Conservation (phyloP, 1,284 basidiomycete species). For the Marasmius fiardii region DNA sequence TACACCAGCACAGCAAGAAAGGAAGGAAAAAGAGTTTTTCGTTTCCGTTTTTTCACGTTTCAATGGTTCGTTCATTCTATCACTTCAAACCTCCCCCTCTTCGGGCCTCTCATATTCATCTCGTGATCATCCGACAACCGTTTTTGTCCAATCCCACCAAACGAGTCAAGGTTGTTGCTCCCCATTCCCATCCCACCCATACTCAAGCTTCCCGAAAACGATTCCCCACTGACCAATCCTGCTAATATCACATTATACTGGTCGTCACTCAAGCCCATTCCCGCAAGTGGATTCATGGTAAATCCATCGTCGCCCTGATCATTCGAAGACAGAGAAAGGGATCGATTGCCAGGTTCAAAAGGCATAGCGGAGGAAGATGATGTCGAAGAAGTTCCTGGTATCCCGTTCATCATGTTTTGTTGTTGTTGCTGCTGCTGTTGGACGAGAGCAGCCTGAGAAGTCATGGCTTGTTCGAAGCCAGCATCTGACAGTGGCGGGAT, state of each 20-base stretch:
- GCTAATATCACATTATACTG: conserved; percentile 70
- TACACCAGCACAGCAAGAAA: no score
- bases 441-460: conserved; percentile 24
- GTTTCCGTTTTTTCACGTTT: no score
- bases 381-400: not conserved
- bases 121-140: not conserved
- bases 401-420: not conserved
- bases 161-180: not conserved
- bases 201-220: conserved; percentile 29
- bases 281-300: conserved; percentile 70
- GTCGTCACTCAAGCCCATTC: conserved; percentile 74
- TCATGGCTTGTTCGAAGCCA: conserved; percentile 55
- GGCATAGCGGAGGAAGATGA: not conserved
- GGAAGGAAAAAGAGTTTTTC: no score
- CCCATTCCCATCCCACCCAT: conserved; percentile 17
- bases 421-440: not conserved
- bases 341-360: no score
- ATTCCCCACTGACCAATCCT: conserved; percentile 59
- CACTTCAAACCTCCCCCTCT: not conserved
- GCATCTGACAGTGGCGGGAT: conserved; percentile 67
- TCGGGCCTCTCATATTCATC: not conserved
- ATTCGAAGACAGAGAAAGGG: not conserved
- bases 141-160: not conserved
- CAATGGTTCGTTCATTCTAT: not conserved
- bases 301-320: conserved; percentile 35